Evolutionary conservation across 208 protist genomes (phyloP).

Genomic region (Lotmaria passim): DNA sequence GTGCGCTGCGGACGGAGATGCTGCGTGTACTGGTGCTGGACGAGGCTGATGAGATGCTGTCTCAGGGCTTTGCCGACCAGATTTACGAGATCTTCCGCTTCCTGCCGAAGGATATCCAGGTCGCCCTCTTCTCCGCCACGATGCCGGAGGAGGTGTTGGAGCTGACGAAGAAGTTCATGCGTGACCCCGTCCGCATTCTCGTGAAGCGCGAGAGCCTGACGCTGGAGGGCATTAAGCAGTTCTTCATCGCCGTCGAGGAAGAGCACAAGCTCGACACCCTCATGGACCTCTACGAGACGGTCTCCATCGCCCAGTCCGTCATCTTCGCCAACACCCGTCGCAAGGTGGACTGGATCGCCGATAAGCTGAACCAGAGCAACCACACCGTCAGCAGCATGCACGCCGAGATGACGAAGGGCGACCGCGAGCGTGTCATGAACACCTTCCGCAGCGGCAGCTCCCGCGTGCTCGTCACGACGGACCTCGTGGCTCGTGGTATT

Average conservation of each 20-base stretch:
- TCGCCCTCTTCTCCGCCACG: slow-evolving; percentile 99
- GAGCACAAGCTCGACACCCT: slow-evolving; percentile 99
- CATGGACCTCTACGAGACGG: slow-evolving; percentile 93
- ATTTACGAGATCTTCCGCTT: slow-evolving; percentile 99
- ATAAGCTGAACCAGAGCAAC: slow-evolving; percentile 91
- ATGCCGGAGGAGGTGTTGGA: slow-evolving; percentile 98
- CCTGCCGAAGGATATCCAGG: slow-evolving; percentile 96
- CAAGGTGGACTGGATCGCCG: slow-evolving; percentile 97
- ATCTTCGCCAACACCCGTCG: slow-evolving; percentile 99
- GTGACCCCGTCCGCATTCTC: slow-evolving; percentile 98
- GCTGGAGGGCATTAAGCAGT: slow-evolving; percentile 99
- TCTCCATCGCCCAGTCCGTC: slow-evolving; percentile 95
- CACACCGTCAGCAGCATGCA: slow-evolving; percentile 97
- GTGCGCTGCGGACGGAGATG: slow-evolving; percentile 77
- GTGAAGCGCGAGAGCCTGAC: slow-evolving; percentile 99
- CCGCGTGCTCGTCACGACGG: slow-evolving; percentile 99
- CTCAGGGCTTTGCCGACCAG: slow-evolving; percentile 97
- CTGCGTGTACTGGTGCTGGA: slow-evolving; percentile 98
- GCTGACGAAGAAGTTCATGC: slow-evolving; percentile 99
- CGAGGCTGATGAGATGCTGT: slow-evolving; percentile 99
- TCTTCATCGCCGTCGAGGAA: slow-evolving; percentile 97
- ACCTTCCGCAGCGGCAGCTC: slow-evolving; percentile 96
- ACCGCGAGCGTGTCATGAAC: slow-evolving; percentile 98
- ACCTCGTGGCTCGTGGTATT: slow-evolving; percentile 99
- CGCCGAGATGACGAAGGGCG: slow-evolving; percentile 97